Evolutionary conservation across 108 stramenopile genomes (phyloP).

Genomic region (Seminavis robusta): DNA sequence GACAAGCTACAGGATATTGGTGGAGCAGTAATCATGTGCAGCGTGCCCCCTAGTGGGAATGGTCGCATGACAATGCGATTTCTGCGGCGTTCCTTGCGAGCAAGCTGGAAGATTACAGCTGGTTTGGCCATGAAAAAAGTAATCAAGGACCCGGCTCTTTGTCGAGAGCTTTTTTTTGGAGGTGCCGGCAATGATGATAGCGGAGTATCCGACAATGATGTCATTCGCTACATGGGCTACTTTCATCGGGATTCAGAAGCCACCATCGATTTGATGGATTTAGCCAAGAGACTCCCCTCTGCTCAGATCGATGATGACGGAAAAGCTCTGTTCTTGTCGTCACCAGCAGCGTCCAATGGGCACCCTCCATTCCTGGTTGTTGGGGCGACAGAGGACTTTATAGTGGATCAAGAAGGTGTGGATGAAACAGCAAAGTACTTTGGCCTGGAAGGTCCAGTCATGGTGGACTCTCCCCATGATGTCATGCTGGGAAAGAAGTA

Average conservation of each 20-base stretch:
- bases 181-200: conserved; percentile 29
- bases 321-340: conserved; percentile 34
- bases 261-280: conserved; percentile 55
- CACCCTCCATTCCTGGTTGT: conserved; percentile 62
- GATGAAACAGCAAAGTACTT: conserved; percentile 57
- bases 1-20: conserved; percentile 14
- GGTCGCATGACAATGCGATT: conserved; percentile 61
- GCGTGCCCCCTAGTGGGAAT: conserved; percentile 84
- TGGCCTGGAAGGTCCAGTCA: conserved; percentile 24
- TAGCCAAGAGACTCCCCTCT: conserved; percentile 41
- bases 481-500: conserved; percentile 66
- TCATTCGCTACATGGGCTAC: conserved; percentile 40
- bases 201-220: conserved; percentile 59
- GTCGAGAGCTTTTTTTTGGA: conserved; percentile 70
- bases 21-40: conserved; percentile 69
- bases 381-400: conserved; percentile 55
- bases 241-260: conserved; percentile 53
- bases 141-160: conserved; percentile 24
- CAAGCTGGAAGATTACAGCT: conserved; percentile 53
- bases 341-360: too few relatives aligned
- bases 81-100: conserved; percentile 34
- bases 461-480: conserved; percentile 69
- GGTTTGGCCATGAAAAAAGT: conserved; percentile 63
- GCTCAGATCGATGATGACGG: conserved; percentile 17
- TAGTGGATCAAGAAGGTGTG: conserved; percentile 59